Base-by-base conservation (phyloP, 2,329 filamentous ascomycete genomes). In the Botrytis sinoallii region DNA sequence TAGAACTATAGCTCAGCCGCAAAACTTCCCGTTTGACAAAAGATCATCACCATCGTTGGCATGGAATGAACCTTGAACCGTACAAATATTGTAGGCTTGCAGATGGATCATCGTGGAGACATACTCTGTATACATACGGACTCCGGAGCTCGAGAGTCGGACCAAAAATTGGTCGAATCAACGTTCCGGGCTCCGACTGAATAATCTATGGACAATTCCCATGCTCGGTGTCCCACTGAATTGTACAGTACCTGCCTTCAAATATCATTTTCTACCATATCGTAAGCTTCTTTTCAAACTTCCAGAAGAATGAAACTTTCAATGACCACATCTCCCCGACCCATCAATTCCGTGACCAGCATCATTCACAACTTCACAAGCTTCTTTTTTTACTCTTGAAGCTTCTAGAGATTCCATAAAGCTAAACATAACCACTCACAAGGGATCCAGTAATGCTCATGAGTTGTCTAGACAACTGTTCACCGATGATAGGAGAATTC, bases 381-480 rank as follows among this genome's bases (percentile, higher is more conserved):
- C 46, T 55, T 68, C 65, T 68, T 38, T 68, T n/a, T 38, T 68
- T 22, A 7, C 16, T 16, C 9, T 18, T 3, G 7, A 29, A 29
- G 52, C 52, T 55, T 55, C 16, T 25, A 67, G 32, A 38, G 7
- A n/a, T 67, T 52, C 22, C 6, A 52, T 52, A 4, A 18, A 46
- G 42, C 64, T 38, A 66, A 66, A 66, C 20, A 44, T 4, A 12
- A 48, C 20, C 64, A 66, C 20, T 66, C 20, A 32, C 4, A 65
- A 67, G 9, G 44, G 29, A 4, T 29, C 5, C 46, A 12, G 20
- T 67, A 38, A 25, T 20, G 22, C 4, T 16, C 25, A 67, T 20
- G 25, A 55, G 60, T 59, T 66, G 60, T 59, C 59, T 42, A 32
- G 67, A 74, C 72, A 74, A 74, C 68, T 74, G 72, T 74, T 44